Conservation (phyloP, 345 rosid species). For the Lumnitzera racemosa region DNA sequence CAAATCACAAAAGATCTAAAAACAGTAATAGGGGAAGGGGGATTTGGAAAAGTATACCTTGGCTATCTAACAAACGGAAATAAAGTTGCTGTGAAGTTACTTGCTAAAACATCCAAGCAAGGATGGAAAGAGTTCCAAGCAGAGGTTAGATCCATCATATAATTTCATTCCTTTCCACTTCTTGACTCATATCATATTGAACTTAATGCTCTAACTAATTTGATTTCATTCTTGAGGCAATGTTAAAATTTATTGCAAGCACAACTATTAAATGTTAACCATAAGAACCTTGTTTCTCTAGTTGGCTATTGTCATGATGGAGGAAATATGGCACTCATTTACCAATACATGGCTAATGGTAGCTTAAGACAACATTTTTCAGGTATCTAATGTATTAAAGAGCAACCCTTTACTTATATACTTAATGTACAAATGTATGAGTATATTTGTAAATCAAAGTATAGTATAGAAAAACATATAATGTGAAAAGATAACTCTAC, state of each 20-base stretch:
- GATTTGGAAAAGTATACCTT: slow-evolving; percentile 44
- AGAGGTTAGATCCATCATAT: slow-evolving; percentile 20
- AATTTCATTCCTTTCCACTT: not conserved
- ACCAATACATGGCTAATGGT: slow-evolving; percentile 33
- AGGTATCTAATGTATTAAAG: slow-evolving; percentile 10
- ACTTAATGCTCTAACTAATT: not conserved
- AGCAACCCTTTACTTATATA: not conserved
- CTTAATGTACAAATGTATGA: not conserved
- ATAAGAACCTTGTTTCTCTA: slow-evolving; percentile 33
- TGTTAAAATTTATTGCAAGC: slow-evolving; percentile 17
- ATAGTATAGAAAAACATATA: no score
- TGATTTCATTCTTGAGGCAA: not conserved
- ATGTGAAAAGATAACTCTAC: no score
- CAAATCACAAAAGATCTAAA: slow-evolving; percentile 23
- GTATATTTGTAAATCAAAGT: no score
- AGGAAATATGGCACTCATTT: slow-evolving; percentile 16
- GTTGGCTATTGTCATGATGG: slow-evolving; percentile 43
- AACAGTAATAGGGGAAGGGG: slow-evolving; percentile 35
- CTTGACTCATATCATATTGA: not conserved
- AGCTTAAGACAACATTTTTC: slow-evolving; percentile 19
- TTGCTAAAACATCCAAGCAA: slow-evolving; percentile 31
- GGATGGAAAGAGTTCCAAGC: slow-evolving; percentile 35
- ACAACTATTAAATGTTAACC: slow-evolving; percentile 27
- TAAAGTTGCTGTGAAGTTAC: slow-evolving; percentile 52
- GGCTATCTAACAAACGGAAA: slow-evolving; percentile 22